Evolutionary conservation across 371 early-diverging fungal species (phyloP).

Genomic region (Zychaea mexicana): DNA sequence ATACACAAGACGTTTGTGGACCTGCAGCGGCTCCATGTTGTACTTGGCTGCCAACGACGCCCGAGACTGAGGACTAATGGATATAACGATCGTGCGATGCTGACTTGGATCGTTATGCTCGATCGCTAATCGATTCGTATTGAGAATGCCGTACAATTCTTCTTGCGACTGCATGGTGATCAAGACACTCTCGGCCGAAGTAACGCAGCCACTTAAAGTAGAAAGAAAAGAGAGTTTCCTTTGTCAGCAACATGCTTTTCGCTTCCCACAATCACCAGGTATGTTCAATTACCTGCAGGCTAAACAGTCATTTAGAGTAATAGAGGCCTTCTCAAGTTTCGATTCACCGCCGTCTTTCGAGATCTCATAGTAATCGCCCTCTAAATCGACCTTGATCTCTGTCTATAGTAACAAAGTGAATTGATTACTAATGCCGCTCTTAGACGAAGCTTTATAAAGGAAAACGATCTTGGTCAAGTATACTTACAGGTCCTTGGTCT

Average conservation of each 20-base stretch:
- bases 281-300: constrained; percentile 83
- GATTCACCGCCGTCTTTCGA: constrained; percentile 80
- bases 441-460: constrained; percentile 1
- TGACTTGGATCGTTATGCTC: constrained; percentile 46
- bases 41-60: constrained; percentile 93
- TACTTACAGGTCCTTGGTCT: constrained; percentile 44
- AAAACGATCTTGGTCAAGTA: not conserved
- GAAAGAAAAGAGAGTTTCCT: not conserved
- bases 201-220: constrained; percentile 87
- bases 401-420: constrained; percentile 35
- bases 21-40: constrained; percentile 61
- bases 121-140: constrained; percentile 58
- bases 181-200: constrained; percentile 94
- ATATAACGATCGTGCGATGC: constrained; percentile 69
- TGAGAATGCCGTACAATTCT: constrained; percentile 78
- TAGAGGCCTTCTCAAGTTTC: constrained; percentile 82
- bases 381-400: constrained; percentile 67
- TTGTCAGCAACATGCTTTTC: not conserved
- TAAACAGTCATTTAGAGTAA: constrained; percentile 93
- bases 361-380: constrained; percentile 83
- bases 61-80: constrained; percentile 90
- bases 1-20: constrained; percentile 58
- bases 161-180: constrained; percentile 90
- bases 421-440: constrained; percentile 15
- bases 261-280: not conserved